A percentile compares a stretch with the other conserved stretches of the same genome.
Evolutionary conservation across 768 basidiomycete species (phyloP).

Genomic region (Amanita thiersii): DNA sequence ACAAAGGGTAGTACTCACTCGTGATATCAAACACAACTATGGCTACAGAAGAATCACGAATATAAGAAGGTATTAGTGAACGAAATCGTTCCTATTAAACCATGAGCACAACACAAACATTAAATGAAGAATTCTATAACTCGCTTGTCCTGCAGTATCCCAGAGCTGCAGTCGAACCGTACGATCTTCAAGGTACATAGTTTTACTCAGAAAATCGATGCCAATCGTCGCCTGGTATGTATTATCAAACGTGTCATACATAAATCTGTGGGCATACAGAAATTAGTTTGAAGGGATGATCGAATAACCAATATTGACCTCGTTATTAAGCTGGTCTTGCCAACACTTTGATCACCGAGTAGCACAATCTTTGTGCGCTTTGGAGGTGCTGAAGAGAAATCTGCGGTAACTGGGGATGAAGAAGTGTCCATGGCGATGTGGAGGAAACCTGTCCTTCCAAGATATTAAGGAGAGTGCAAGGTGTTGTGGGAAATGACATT

Average conservation of each 20-base stretch:
- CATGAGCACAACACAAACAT: neutral
- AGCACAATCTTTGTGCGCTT: slow-evolving; percentile 97
- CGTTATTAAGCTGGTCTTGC: slow-evolving; percentile 98
- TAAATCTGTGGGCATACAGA: slow-evolving; percentile 49
- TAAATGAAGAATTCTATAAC: slow-evolving; percentile 9
- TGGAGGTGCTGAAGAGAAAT: slow-evolving; percentile 82
- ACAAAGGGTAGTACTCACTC: slow-evolving; percentile 37
- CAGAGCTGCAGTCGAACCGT: slow-evolving; percentile 96
- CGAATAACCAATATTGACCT: slow-evolving; percentile 41
- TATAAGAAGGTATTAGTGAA: slow-evolving; percentile 96
- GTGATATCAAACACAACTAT: slow-evolving; percentile 99
- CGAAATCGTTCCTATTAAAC: slow-evolving; percentile 82
- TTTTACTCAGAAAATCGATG: slow-evolving; percentile 99
- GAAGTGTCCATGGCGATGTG: slow-evolving; percentile 39
- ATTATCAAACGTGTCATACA: slow-evolving; percentile 99
- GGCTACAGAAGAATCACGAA: slow-evolving; percentile 96
- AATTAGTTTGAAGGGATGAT: slow-evolving; percentile 9
- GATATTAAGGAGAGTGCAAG: no score
- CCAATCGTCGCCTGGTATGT: slow-evolving; percentile 98
- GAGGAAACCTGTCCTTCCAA: no score
- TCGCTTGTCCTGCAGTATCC: slow-evolving; percentile 95
- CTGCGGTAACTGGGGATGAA: slow-evolving; percentile 65
- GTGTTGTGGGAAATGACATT: neutral
- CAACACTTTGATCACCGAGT: slow-evolving; percentile 95
- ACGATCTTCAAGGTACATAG: slow-evolving; percentile 98